Evolutionary conservation across 2,329 filamentous ascomycete species (phyloP).

Genomic region (Microdochium trichocladiopsis): DNA sequence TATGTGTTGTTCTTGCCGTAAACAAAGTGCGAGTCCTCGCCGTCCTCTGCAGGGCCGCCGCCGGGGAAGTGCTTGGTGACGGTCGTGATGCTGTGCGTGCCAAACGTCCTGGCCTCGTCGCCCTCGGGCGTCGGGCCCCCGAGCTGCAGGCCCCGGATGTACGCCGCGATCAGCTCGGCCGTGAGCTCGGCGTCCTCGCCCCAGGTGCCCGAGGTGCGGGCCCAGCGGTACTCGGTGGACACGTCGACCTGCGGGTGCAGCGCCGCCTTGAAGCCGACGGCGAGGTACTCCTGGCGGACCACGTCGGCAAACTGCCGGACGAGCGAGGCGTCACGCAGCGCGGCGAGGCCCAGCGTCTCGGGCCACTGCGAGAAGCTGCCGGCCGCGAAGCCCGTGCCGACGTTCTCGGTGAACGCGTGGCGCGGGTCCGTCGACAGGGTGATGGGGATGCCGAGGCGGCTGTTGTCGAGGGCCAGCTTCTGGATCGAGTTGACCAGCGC

Average conservation of each 20-base stretch:
- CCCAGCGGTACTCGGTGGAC: constrained; percentile 43
- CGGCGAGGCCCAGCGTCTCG: constrained; percentile 40
- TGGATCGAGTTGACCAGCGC: constrained; percentile 35
- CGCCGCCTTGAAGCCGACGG: constrained; percentile 33
- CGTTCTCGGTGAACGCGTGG: constrained; percentile 33
- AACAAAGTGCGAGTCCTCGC: constrained; percentile 43
- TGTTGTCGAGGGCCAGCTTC: constrained; percentile 28
- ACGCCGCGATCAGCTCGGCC: constrained; percentile 28
- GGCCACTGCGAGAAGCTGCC: constrained; percentile 43
- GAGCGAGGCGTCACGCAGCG: constrained; percentile 33
- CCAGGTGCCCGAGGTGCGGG: constrained; percentile 34
- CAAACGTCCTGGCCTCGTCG: constrained; percentile 27
- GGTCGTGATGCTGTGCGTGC: constrained; percentile 33
- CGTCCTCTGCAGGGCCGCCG: constrained; percentile 37
- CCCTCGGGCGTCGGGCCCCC: background rate
- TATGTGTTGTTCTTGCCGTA: constrained; percentile 45
- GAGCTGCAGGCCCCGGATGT: constrained; percentile 37
- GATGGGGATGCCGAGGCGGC: constrained; percentile 39
- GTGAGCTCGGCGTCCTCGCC: constrained; percentile 39
- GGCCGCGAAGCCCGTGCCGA: constrained; percentile 33
- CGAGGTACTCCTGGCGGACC: constrained; percentile 36
- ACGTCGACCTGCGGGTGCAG: constrained; percentile 45
- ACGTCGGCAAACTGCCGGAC: constrained; percentile 39
- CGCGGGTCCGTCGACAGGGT: constrained; percentile 40
- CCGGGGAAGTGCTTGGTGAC: constrained; percentile 49